Evolutionary conservation across 139 green algal genomes (phyloP), one percentile per base, ranked within the genome.

Genomic region (Chlorella sorokiniana): DNA sequence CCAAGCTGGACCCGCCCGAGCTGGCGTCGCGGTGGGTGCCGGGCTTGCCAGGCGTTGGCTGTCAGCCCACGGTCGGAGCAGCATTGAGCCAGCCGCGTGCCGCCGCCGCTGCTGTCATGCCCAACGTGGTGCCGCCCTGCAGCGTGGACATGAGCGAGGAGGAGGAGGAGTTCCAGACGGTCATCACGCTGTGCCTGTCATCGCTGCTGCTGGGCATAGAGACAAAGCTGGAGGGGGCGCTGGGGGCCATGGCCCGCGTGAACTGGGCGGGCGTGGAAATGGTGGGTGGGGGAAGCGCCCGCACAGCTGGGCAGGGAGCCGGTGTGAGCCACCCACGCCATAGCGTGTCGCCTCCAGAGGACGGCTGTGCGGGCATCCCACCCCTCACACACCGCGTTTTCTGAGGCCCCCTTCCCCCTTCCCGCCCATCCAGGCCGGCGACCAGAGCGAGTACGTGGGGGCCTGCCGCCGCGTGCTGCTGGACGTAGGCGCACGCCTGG

Each of bases 131-230:
- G 7, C 29, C 33, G 8, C 35, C 3, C 40, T 33, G 69, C 41
- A 61, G 90, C 61, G 79, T 98, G 41, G 94, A 98, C 86, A 88
- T 98, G 61, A 67, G 67, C 16, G 89, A 93, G 18, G 89, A 93
- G 82, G 92, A 99, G 87, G 88, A 93, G 40, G 90, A 93, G 22
- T 98, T 98, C 81, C 83, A 85, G n/a, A 52, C 41, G 4, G 83
- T 96, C 11, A 88, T 95, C 41, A 94, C 89, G 18, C 83, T 92
- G 35, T 94, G 92, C 84, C 89, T 99, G 54, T 87, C 73, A 4
- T 91, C 94, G 67, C 88, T 99, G 80, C 88, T 99, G 68, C 85
- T 98, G 72, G 93, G 92, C 48, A 42, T 98, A 29, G 96, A 98
- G 92, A 97, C 94, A 33, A 86, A 88, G 33, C 87, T 99, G 76